These are phyloP conservation scores for Phlebiopsis gigantea DNA, from an alignment of 768 basidiomycete genomes.

Conservation along the genomic window DNA sequence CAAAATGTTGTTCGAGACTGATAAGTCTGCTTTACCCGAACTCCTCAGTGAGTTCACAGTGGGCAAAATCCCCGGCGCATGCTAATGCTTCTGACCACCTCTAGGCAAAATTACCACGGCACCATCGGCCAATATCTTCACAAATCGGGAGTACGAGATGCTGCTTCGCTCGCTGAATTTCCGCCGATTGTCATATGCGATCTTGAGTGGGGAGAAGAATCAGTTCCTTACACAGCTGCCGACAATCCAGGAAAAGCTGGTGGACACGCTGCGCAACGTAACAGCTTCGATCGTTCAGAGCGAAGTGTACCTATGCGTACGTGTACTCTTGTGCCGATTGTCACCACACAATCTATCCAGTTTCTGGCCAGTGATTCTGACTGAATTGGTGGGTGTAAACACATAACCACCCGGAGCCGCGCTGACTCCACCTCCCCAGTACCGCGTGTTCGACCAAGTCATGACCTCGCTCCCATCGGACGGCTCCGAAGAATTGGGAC, in stretches of 20 bases:
- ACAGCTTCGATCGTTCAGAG: slow-evolving; percentile 82
- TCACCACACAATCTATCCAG: slow-evolving; percentile 89
- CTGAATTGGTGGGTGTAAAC: slow-evolving; percentile 66
- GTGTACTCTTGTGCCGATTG: slow-evolving; percentile 86
- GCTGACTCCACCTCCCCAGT: slow-evolving; percentile 37
- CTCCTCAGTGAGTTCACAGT: slow-evolving; percentile 54
- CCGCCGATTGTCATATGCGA: slow-evolving; percentile 77
- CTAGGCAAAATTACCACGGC: slow-evolving; percentile 73
- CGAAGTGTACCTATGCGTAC: slow-evolving; percentile 91
- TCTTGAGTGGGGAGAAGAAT: slow-evolving; percentile 89
- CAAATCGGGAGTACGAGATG: slow-evolving; percentile 93
- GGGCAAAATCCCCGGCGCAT: not conserved
- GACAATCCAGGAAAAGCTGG: slow-evolving; percentile 93
- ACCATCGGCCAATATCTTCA: slow-evolving; percentile 94
- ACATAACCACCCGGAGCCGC: not conserved
- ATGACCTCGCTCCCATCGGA: slow-evolving; percentile 69
- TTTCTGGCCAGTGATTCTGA: slow-evolving; percentile 94
- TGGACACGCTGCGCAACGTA: slow-evolving; percentile 81
- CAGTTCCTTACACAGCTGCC: slow-evolving; percentile 87
- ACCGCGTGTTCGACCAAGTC: slow-evolving; percentile 84
- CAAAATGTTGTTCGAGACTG: slow-evolving; percentile 75
- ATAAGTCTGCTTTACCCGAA: slow-evolving; percentile 83
- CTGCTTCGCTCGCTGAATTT: slow-evolving; percentile 79
- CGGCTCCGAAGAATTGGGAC: slow-evolving; percentile 77
- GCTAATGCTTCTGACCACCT: slow-evolving; percentile 25